These are phyloP conservation scores for Blastobotrys serpentis DNA, from an alignment of 1,139 yeast genomes.

Conservation along the genomic window DNA sequence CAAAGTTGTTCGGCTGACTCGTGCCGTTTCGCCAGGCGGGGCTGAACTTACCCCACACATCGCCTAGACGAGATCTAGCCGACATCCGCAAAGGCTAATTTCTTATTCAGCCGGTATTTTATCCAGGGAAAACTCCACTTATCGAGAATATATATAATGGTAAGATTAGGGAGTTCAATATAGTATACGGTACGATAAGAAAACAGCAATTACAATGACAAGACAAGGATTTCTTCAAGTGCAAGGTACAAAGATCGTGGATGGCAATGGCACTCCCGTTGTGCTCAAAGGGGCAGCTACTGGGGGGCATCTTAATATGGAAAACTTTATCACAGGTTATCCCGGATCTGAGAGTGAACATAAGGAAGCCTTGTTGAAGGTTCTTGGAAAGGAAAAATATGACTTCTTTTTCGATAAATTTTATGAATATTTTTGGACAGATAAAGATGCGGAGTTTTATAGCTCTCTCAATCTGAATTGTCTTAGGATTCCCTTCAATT, in stretches of 20 bases:
- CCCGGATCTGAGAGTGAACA: constrained; percentile 52
- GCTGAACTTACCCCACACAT: too few species aligned
- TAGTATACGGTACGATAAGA: too few species aligned
- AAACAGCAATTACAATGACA: constrained; percentile 6
- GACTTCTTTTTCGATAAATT: constrained; percentile 48
- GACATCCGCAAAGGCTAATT: too few species aligned
- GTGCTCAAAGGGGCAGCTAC: constrained; percentile 46
- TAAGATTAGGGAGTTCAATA: too few species aligned
- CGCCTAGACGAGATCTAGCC: too few species aligned
- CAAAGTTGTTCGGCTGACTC: too few species aligned
- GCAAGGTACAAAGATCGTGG: constrained; percentile 46
- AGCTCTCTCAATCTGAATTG: constrained; percentile 45
- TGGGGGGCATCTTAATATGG: constrained; percentile 52
- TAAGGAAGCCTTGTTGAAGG: constrained; percentile 39
- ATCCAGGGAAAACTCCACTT: too few species aligned
- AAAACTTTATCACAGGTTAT: constrained; percentile 51
- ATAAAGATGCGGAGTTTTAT: constrained; percentile 45
- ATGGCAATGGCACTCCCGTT: constrained; percentile 38
- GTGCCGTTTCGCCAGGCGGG: too few species aligned
- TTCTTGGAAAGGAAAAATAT: constrained; percentile 46
- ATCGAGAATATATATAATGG: neutral
- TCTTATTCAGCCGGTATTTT: too few species aligned
- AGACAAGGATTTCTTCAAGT: constrained; percentile 26
- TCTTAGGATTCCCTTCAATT: constrained; percentile 49
- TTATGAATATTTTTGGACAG: constrained; percentile 51